Conservation (phyloP, 1,284 basidiomycete genomes). For the Fistulina hepatica region DNA sequence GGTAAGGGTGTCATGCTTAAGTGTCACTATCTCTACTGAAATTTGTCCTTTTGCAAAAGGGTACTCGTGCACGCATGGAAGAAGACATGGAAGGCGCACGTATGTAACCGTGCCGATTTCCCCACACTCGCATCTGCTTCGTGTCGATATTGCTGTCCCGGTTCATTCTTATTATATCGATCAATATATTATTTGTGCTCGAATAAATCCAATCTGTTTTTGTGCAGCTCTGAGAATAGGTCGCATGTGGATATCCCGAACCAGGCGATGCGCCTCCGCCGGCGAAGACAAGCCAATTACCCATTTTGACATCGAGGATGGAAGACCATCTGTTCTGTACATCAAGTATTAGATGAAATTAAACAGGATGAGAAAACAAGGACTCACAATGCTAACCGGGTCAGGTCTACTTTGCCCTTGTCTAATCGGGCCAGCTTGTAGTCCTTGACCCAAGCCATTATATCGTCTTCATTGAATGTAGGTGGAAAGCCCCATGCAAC, state of each 20-base stretch:
- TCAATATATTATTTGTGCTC: conserved; percentile 53
- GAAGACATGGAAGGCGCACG: conserved; percentile 50
- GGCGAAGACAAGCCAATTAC: conserved; percentile 42
- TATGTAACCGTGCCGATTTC: conserved; percentile 33
- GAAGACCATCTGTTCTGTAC: conserved; percentile 31
- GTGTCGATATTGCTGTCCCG: conserved; percentile 3
- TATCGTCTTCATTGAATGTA: conserved; percentile 13
- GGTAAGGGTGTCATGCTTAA: conserved; percentile 31
- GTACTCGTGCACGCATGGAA: conserved; percentile 47
- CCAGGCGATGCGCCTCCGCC: conserved; percentile 58
- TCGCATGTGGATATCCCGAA: conserved; percentile 51
- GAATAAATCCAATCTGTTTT: conserved; percentile 22
- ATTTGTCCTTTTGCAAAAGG: conserved; percentile 21
- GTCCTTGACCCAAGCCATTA: conserved; percentile 33
- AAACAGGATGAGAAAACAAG: conserved; percentile 4
- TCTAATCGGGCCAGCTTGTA: conserved; percentile 33
- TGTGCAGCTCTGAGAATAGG: not conserved
- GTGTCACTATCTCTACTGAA: conserved; percentile 1
- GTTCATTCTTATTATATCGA: not conserved
- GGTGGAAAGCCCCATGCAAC: not conserved
- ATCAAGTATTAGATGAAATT: conserved; percentile 8
- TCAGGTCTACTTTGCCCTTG: conserved; percentile 26
- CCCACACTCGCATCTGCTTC: not conserved
- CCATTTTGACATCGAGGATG: conserved; percentile 26
- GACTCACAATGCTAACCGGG: conserved; percentile 41